Percentiles rank a stretch among this genome's conserved stretches.
Evolutionary conservation across 495 filamentous ascomycete genomes (phyloP).

Genomic region (Thozetella sp.): DNA sequence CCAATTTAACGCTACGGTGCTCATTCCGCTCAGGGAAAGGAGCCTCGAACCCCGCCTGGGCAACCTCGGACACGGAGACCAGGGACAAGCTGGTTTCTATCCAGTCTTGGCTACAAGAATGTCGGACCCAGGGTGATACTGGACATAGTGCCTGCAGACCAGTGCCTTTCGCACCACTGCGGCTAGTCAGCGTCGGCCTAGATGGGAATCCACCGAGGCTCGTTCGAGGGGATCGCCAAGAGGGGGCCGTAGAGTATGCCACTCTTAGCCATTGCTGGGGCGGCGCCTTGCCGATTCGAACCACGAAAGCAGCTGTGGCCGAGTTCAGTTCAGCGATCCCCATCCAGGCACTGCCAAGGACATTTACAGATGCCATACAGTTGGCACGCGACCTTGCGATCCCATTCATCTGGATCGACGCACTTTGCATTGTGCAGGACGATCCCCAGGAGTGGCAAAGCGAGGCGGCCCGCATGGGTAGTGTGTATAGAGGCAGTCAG

Average conservation of each 20-base stretch:
- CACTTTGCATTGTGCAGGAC: conserved; percentile 32
- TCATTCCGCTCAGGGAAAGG: neutral
- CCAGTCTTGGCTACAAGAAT: neutral
- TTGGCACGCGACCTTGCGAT: conserved; percentile 17
- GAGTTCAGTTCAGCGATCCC: conserved; percentile 10
- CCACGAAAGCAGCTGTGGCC: conserved; percentile 8
- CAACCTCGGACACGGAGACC: neutral
- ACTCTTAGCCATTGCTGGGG: conserved; percentile 31
- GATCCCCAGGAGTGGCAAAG: conserved; percentile 32
- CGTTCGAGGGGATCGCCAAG: conserved; percentile 2
- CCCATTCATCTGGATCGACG: conserved; percentile 33
- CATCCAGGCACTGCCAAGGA: conserved; percentile 12
- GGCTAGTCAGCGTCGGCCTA: conserved; percentile 13
- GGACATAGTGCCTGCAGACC: neutral
- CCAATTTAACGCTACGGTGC: neutral
- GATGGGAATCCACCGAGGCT: conserved; percentile 11
- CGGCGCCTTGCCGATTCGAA: conserved; percentile 7
- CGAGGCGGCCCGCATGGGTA: conserved; percentile 34
- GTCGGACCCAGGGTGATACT: neutral
- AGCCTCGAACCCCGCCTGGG: neutral
- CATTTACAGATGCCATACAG: conserved; percentile 23
- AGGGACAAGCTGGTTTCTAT: neutral
- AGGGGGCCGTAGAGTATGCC: conserved; percentile 13
- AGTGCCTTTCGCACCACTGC: conserved; percentile 9
- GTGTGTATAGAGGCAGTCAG: conserved; percentile 14